Percentiles rank a stretch among this genome's conserved stretches.
Conservation (phyloP, 2,329 filamentous ascomycete species). For the Colletotrichum sp. region DNA sequence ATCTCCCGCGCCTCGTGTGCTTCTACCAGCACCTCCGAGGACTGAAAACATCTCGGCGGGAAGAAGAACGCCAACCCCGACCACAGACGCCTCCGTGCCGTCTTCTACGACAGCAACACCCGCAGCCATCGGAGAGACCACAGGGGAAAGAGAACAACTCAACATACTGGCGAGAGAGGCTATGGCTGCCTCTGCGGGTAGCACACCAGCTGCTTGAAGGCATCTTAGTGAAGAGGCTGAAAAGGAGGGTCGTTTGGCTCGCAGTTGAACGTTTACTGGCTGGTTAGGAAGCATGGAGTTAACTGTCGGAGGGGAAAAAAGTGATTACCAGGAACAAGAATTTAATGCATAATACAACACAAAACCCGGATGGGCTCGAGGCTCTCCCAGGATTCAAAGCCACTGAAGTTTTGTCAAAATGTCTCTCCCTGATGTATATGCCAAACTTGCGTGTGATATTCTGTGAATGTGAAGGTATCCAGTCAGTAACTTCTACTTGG, state of each 20-base stretch:
- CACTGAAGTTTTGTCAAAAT: background rate
- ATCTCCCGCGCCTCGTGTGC: background rate
- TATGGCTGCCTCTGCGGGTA: background rate
- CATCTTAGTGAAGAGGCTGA: background rate
- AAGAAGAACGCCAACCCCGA: background rate
- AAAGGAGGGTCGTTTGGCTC: background rate
- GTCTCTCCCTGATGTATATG: background rate
- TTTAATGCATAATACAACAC: background rate
- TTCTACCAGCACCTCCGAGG: background rate
- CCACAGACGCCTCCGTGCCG: background rate
- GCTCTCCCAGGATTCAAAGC: background rate
- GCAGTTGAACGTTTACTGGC: background rate
- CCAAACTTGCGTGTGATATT: background rate
- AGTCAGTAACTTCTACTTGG: background rate
- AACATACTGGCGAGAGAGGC: background rate
- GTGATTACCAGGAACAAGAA: background rate
- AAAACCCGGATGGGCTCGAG: background rate
- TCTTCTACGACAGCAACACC: background rate
- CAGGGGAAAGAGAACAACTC: background rate
- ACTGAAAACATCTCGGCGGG: background rate
- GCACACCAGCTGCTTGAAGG: background rate
- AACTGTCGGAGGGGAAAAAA: background rate
- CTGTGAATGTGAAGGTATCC: background rate
- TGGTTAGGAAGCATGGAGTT: background rate
- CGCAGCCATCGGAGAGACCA: background rate